Evolutionary conservation across 768 basidiomycete genomes (phyloP), one percentile per base, ranked within the genome.

Genomic region (Atractiella rhizophila): DNA sequence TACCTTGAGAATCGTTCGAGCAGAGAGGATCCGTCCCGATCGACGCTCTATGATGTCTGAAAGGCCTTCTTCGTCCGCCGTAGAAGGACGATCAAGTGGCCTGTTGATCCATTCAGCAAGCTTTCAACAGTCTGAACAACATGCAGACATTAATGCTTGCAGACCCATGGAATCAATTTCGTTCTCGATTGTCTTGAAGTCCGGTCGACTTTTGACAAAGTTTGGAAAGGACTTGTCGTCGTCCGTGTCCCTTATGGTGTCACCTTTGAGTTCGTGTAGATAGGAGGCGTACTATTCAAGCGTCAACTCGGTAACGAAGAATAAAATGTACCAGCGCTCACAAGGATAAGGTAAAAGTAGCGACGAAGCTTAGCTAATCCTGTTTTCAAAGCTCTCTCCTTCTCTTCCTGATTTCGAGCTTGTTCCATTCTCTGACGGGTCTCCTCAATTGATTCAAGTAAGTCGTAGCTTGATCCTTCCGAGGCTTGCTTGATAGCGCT

Each of bases 171-270:
- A 66, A 31, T 72, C 59, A 33, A 98, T 66, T 47, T 96, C 91
- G 45, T 79, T 82, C 61, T 85, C 73, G 45, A 96, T 86, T 0
- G 91, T 98, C 56, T 76, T 76, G 61, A 96, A 83, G 12, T 96
- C 88, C 48, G 88, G 91, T 32, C 79, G 65, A 48, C 70, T 69
- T 54, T 74, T 70, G 24, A 96, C 74, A 49, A 76, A 96, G 4
- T 66, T 66, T 53, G 81, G 81, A 37, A 94, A 75, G 1, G 66
- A 71, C 45, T 41, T 21, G 1, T 42, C 40, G 2, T 48, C 44
- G 20, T 43, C 44, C 6, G 52, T 19, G 2, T 47, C 39, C 7
- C 44, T 38, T 43, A 50, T 40, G 10, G 46, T 48, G 8, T 48
- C 45, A 2, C 44, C 46, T 7, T 39, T 28, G 4, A 46, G 37